phyloP scores from a whole-genome alignment of 1,284 basidiomycete genomes.

The Boletus sp. region DNA sequence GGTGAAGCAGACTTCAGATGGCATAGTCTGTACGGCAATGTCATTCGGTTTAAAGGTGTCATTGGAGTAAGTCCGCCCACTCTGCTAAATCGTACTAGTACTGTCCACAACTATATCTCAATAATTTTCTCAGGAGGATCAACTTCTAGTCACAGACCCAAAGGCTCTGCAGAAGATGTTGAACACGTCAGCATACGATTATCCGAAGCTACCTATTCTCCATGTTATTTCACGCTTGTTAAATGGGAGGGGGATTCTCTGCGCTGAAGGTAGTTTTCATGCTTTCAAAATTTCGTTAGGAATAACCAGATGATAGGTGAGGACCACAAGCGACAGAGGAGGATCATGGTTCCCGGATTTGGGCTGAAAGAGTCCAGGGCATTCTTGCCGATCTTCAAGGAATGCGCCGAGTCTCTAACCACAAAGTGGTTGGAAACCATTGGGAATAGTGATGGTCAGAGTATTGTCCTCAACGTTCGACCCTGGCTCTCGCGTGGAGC shows the following conservation, averaged over 20 bases:
- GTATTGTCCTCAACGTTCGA: conserved; percentile 35
- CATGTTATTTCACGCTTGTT: conserved; percentile 32
- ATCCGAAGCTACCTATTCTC: conserved; percentile 35
- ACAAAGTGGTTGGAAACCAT: too few species aligned
- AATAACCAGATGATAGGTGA: conserved; percentile 32
- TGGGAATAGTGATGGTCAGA: too few species aligned
- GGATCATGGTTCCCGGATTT: conserved; percentile 36
- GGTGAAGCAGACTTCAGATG: conserved; percentile 36
- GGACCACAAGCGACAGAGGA: conserved; percentile 43
- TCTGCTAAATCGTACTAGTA: too few species aligned
- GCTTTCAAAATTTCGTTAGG: background rate
- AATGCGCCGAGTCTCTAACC: too few species aligned
- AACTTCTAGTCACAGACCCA: conserved; percentile 38
- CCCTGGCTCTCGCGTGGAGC: conserved; percentile 40
- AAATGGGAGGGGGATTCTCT: conserved; percentile 38
- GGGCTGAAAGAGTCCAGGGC: too few species aligned
- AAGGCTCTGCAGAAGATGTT: conserved; percentile 45
- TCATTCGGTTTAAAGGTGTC: background rate
- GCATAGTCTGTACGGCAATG: conserved; percentile 31
- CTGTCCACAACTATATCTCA: background rate
- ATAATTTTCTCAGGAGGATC: conserved; percentile 21
- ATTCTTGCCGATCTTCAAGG: too few species aligned
- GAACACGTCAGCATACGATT: conserved; percentile 39
- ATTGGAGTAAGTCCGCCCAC: too few species aligned
- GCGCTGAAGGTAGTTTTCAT: conserved; percentile 39